Percentiles rank a stretch among this genome's conserved stretches.
These are phyloP conservation scores for Flaveria bidentis DNA, from an alignment of 129 eudicot genomes.

Conservation along the genomic window DNA sequence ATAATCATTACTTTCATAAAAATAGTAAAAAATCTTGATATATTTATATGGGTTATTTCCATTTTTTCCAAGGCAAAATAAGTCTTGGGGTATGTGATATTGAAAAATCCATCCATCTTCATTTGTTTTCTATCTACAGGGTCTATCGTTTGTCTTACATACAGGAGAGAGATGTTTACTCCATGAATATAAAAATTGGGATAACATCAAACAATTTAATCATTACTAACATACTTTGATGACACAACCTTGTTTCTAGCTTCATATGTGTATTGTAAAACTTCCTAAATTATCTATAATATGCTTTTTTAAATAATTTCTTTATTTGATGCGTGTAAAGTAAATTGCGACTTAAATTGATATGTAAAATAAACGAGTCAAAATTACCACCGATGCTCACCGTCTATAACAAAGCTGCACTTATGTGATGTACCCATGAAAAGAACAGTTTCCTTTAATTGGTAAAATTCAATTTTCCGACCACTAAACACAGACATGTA, in stretches of 20 bases:
- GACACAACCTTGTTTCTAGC: too few species aligned
- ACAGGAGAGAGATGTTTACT: background rate
- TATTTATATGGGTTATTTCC: background rate
- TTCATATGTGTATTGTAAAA: too few species aligned
- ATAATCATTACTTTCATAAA: too few species aligned
- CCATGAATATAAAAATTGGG: background rate
- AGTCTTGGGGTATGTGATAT: background rate
- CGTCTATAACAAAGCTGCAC: constrained; percentile 8
- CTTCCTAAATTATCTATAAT: too few species aligned
- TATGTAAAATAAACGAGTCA: background rate
- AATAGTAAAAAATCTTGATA: background rate
- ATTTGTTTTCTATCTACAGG: background rate
- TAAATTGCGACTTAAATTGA: background rate
- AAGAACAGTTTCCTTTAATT: constrained; percentile 4
- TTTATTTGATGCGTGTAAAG: background rate
- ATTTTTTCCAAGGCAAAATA: background rate
- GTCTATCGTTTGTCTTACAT: background rate
- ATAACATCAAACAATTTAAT: background rate
- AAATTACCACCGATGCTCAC: background rate
- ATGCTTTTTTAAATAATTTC: background rate
- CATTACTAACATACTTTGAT: background rate
- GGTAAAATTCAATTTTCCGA: constrained; percentile 29
- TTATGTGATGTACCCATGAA: constrained; percentile 26
- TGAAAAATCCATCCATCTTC: background rate
- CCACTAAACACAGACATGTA: constrained; percentile 13